Percentiles rank a stretch among this genome's conserved stretches.
These are phyloP conservation scores for Penicillium vulpinum DNA, from an alignment of 2,329 filamentous ascomycete species.

Conservation along the genomic window DNA sequence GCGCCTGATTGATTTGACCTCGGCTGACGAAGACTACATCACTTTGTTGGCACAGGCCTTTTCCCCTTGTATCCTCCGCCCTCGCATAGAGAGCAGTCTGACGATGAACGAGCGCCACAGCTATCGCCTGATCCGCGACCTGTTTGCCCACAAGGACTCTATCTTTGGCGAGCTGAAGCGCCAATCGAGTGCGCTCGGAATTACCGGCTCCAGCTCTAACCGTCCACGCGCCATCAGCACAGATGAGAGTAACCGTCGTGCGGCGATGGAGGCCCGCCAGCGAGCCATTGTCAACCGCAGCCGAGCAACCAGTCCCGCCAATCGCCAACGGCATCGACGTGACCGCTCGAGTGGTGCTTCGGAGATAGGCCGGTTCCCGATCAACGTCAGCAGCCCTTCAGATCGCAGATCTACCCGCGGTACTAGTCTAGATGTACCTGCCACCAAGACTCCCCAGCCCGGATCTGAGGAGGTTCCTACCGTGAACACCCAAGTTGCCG, in stretches of 20 bases:
- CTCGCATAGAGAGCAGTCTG: slow-evolving; percentile 80
- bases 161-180: slow-evolving; percentile 97
- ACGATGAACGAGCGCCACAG: slow-evolving; percentile 95
- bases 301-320: slow-evolving; percentile 69
- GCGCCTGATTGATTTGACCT: slow-evolving; percentile 91
- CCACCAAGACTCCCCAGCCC: slow-evolving; percentile 52
- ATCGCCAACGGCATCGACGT: slow-evolving; percentile 63
- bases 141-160: slow-evolving; percentile 89
- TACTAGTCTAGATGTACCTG: slow-evolving; percentile 79
- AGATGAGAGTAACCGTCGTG: slow-evolving; percentile 91
- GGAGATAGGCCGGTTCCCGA: slow-evolving; percentile 83
- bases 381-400: slow-evolving; percentile 65
- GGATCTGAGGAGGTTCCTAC: slow-evolving; percentile 33
- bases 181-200: slow-evolving; percentile 43
- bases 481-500: slow-evolving; percentile 27
- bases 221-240: slow-evolving; percentile 87
- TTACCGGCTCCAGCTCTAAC: slow-evolving; percentile 53
- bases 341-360: slow-evolving; percentile 71
- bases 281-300: slow-evolving; percentile 72
- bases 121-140: slow-evolving; percentile 83
- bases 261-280: slow-evolving; percentile 90
- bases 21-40: slow-evolving; percentile 86
- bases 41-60: slow-evolving; percentile 70
- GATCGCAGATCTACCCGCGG: slow-evolving; percentile 54
- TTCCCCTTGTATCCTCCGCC: slow-evolving; percentile 83